Evolutionary conservation across 169 alveolate species (phyloP).

Genomic region (Perkinsus marinus): DNA sequence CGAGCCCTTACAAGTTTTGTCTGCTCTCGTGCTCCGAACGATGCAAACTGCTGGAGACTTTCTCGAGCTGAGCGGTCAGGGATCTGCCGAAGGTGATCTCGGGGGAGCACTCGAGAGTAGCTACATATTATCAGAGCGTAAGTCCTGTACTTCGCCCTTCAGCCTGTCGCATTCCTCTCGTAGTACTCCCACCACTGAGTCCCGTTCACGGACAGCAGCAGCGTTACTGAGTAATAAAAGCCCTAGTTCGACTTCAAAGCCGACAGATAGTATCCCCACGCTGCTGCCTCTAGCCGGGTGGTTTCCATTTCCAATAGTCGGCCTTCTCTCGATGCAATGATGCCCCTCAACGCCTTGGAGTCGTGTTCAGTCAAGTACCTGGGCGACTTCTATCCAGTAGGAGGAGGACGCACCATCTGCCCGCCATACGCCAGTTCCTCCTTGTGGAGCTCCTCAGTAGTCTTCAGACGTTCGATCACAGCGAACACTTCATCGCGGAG

Average conservation of each 20-base stretch:
- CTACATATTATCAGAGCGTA: background rate
- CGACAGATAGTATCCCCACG: background rate
- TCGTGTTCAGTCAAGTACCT: background rate
- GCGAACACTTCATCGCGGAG: background rate
- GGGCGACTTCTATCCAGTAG: background rate
- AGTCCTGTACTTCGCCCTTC: background rate
- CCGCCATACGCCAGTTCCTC: background rate
- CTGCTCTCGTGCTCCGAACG: background rate
- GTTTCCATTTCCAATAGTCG: background rate
- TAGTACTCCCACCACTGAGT: background rate
- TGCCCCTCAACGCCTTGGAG: background rate
- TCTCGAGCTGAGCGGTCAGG: background rate
- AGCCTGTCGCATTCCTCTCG: background rate
- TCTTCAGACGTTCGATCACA: background rate
- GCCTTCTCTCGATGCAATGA: background rate
- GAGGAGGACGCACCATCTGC: background rate
- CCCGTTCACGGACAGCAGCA: background rate
- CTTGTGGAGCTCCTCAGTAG: background rate
- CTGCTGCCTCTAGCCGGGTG: background rate
- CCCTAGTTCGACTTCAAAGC: too few relatives aligned
- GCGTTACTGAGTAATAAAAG: too few relatives aligned
- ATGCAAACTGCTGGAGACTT: background rate
- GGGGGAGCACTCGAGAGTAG: background rate
- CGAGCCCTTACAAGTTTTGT: background rate
- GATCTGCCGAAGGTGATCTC: background rate